Percentiles rank a stretch among this genome's conserved stretches.
phyloP scores from a whole-genome alignment of 1,284 basidiomycete species.

The Cystobasidium slooffiae region DNA sequence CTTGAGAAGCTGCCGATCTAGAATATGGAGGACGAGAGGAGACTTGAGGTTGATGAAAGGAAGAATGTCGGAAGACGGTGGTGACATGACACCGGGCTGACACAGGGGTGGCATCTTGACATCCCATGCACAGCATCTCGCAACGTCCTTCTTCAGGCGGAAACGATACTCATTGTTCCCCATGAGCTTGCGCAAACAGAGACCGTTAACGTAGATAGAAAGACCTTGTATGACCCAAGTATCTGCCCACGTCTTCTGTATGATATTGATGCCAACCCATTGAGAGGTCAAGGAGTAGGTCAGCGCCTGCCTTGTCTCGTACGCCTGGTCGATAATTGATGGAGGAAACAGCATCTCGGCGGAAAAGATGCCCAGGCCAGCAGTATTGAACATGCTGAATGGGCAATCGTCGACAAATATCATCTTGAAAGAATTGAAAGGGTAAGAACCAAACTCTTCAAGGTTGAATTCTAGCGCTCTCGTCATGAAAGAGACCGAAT shows the following conservation, averaged over 20 bases:
- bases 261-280: constrained; percentile 97
- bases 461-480: constrained; percentile 90
- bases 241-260: constrained; percentile 92
- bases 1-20: constrained; percentile 90
- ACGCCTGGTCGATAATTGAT: constrained; percentile 89
- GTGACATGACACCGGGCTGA: constrained; percentile 79
- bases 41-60: constrained; percentile 94
- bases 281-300: constrained; percentile 90
- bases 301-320: constrained; percentile 84
- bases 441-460: constrained; percentile 93
- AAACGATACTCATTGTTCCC: constrained; percentile 99
- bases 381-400: constrained; percentile 76
- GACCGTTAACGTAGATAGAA: constrained; percentile 83
- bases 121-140: constrained; percentile 87
- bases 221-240: constrained; percentile 95
- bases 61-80: constrained; percentile 74
- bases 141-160: constrained; percentile 93
- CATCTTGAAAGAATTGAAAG: constrained; percentile 87
- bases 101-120: constrained; percentile 90
- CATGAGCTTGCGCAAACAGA: constrained; percentile 83
- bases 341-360: constrained; percentile 84
- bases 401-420: constrained; percentile 93
- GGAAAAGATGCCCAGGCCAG: constrained; percentile 80
- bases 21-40: constrained; percentile 91
- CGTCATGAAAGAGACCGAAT: constrained; percentile 74